phyloP scores from a whole-genome alignment of 192 early-diverging fungal genomes.

The Coemansia nantahalensis region DNA sequence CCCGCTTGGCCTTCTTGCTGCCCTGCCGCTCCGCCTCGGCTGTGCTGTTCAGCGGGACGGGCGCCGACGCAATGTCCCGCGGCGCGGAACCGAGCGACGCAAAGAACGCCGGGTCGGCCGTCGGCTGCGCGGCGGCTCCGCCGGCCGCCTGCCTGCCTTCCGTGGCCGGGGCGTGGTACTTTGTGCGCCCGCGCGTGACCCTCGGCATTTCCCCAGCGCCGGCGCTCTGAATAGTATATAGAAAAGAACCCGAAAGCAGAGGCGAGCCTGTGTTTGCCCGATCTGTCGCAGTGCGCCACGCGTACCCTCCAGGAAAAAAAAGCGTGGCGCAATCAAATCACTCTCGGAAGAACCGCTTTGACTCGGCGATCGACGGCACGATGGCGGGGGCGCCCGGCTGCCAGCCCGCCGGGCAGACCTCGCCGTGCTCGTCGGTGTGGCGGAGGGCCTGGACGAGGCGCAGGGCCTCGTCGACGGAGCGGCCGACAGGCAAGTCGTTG shows the following conservation, averaged over 20 bases:
- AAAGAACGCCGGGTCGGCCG: not conserved
- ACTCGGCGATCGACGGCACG: slow-evolving; percentile 2
- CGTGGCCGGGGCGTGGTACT: slow-evolving; percentile 16
- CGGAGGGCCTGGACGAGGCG: slow-evolving; percentile 82
- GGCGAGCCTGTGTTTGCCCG: too few species aligned
- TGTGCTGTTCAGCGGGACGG: slow-evolving; percentile 5
- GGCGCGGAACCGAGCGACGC: too few species aligned
- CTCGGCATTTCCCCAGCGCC: slow-evolving; percentile 27
- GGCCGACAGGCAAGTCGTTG: slow-evolving; percentile 80
- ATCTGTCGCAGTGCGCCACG: too few species aligned
- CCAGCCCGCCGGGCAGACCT: slow-evolving; percentile 78
- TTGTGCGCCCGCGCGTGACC: slow-evolving; percentile 20
- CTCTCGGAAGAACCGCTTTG: slow-evolving; percentile 5
- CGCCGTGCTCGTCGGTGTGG: slow-evolving; percentile 71
- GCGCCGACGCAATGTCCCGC: slow-evolving; percentile 16
- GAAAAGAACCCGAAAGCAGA: too few species aligned
- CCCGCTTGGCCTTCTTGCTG: slow-evolving; percentile 57
- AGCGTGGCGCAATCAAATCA: too few species aligned
- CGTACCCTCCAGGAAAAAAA: too few species aligned
- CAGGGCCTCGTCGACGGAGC: slow-evolving; percentile 72
- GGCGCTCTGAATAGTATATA: not conserved
- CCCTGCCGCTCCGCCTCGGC: not conserved
- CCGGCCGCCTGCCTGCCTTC: not conserved
- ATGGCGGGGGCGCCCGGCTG: slow-evolving; percentile 55
- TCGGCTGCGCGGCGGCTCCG: not conserved